A percentile compares a stretch with the other conserved stretches of the same genome.
phyloP scores from a whole-genome alignment of 148 eudicot genomes.

The Spergularia bocconei region DNA sequence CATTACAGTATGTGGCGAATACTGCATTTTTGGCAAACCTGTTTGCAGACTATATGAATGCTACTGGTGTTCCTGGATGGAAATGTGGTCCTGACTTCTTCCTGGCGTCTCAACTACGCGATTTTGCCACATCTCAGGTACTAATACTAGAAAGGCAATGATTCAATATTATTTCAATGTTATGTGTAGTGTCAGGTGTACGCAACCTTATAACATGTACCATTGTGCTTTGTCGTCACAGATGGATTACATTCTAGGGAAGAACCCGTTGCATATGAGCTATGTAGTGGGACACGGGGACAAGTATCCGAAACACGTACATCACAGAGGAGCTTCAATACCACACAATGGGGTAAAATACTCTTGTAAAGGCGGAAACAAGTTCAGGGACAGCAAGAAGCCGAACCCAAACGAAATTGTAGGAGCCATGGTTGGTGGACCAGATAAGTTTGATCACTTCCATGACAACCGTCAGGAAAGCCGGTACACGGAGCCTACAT shows the following conservation, averaged over 20 bases:
- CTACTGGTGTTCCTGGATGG: slow-evolving; percentile 61
- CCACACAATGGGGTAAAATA: slow-evolving; percentile 39
- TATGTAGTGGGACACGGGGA: slow-evolving; percentile 63
- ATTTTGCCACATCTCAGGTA: slow-evolving; percentile 70
- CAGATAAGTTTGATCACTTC: slow-evolving; percentile 49
- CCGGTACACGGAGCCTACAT: slow-evolving; percentile 66
- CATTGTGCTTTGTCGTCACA: slow-evolving; percentile 19
- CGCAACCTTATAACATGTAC: neutral
- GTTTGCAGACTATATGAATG: slow-evolving; percentile 69
- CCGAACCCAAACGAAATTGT: slow-evolving; percentile 52
- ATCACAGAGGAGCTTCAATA: slow-evolving; percentile 77
- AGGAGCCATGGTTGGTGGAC: slow-evolving; percentile 88
- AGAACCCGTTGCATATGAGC: slow-evolving; percentile 63
- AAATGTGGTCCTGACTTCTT: slow-evolving; percentile 53
- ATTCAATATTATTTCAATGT: no score
- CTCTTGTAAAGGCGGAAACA: slow-evolving; percentile 59
- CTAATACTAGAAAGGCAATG: neutral
- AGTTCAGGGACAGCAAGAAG: slow-evolving; percentile 44
- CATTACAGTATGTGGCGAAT: slow-evolving; percentile 71
- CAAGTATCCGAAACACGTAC: slow-evolving; percentile 61
- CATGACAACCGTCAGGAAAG: slow-evolving; percentile 38
- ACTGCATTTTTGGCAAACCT: slow-evolving; percentile 70
- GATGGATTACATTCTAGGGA: slow-evolving; percentile 75
- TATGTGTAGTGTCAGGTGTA: no score
- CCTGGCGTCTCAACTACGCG: slow-evolving; percentile 33